Base-by-base conservation (phyloP, 257 asterid genomes). In the Ehretia macrophylla region DNA sequence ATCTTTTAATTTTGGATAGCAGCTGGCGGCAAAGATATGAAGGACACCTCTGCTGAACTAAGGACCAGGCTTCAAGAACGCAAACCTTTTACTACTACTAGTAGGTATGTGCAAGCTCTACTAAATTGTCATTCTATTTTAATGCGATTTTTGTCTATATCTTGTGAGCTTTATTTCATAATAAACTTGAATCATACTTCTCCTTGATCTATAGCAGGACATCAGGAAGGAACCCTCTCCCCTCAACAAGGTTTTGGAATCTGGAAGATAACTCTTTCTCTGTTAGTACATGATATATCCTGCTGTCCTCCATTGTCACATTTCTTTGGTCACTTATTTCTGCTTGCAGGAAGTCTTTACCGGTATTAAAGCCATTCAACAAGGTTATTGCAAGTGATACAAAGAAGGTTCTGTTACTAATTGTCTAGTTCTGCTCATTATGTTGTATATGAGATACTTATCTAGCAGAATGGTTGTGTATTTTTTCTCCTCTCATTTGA, bases 321-420 rank as follows among this genome's bases (percentile, higher is more conserved):
- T 45, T 44, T 27, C 51, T 16, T 32, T 55, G 14, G 57, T 40
- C 68, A 68, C 39, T 62, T 60, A 17, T 68, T 44, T 61, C 56
- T 51, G 57, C 70, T 67, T 72, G 68, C 70, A 91, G 98, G 79
- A 81, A 77, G 58, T 91, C 98, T 32, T 70, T 88, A 50, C 95
- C 98, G 10, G 73, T 59, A 51, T 57, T 72, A 71, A 78, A 69
- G 75, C 84, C 74, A 69, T 76, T 60, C 68, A 74, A 75, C 74
- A 67, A 59, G 70, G 70, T 60, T 54, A 65, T 37, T 62, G 60
- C 75, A 17, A 55, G 62, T 61, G 76, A 68, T 62, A 50, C 21
- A 39, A 51, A 72, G 60, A 82, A 87, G 90, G 96, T 91, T 62
- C 63, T 62, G 53, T 63, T 59, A 32, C 59, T 51, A 27, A 23